These are phyloP conservation scores for Isatis tinctoria DNA, from an alignment of 345 rosid species.

Conservation along the genomic window DNA sequence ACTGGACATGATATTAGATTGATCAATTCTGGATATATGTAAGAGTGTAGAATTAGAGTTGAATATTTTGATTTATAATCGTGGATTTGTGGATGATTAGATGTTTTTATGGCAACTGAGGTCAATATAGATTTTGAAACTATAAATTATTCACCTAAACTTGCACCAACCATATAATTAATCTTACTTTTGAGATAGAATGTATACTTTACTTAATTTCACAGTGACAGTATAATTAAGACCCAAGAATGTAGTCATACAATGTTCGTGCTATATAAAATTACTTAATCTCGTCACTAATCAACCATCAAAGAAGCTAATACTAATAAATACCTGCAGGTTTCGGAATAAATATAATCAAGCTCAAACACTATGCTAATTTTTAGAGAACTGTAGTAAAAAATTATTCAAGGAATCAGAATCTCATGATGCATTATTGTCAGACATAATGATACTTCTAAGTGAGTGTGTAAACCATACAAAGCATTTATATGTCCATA, in stretches of 20 bases:
- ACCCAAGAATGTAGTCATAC: background rate
- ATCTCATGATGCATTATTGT: conserved; percentile 9
- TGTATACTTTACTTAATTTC: background rate
- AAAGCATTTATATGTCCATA: conserved; percentile 16
- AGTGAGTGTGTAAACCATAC: conserved; percentile 16
- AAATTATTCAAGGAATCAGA: background rate
- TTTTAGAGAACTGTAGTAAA: background rate
- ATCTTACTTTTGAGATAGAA: background rate
- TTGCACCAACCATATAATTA: background rate
- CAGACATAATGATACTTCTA: conserved; percentile 8
- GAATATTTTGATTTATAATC: background rate
- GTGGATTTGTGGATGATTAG: background rate
- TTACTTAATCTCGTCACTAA: background rate
- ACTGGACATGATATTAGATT: background rate
- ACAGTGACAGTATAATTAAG: background rate
- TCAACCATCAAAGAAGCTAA: conserved; percentile 3
- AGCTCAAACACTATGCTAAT: background rate
- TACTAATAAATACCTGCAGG: background rate
- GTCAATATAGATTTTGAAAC: background rate
- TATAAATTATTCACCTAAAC: background rate
- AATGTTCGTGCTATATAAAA: background rate
- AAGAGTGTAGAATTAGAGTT: background rate
- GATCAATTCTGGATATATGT: background rate
- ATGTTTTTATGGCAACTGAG: background rate
- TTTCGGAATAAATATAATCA: background rate